Base-by-base conservation (phyloP, 2,329 filamentous ascomycete species). In the Pseudogymnoascus sp. region DNA sequence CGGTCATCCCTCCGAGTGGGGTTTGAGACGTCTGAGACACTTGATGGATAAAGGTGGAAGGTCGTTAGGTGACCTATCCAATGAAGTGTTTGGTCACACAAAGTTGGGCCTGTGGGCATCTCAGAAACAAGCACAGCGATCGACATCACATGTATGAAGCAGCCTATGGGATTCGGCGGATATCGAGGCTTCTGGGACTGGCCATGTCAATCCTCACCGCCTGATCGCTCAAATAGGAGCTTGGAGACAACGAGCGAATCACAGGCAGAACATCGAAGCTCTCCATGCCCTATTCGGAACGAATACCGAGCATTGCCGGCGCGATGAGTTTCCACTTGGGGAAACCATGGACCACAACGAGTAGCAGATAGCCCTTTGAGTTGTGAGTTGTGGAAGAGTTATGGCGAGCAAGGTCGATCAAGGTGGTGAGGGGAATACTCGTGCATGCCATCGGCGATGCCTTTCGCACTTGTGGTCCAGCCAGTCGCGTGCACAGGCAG, bases 111-210 rank as follows among this genome's bases (percentile, higher is more conserved):
- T 55, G 48, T 55, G 48, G 48, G n/a, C 27, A 55, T 17, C 48
- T 55, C 29, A 17, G 17, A 51, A 55, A 55, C 48, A 55, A 55
- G 48, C 29, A 55, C 48, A 31, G 29, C 29, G 48, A 55, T 55
- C 48, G 48, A 55, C 48, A 55, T 55, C 48, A 55, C 48, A 55
- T 55, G 48, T n/a, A 27, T 48, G 42, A 48, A 48, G 21, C 42
- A 55, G 48, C 48, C 48, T 35, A 55, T 55, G 48, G 10, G 48
- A 55, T 55, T 55, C 48, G 29, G 35, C 21, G 48, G 48, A 21
- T 33, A 55, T 33, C 21, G 29, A 33, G 48, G n/a, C 33, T 55
- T 55, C 31, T 55, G 33, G 48, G 29, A 55, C 15, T 35, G 29
- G 48, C 48, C 29, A 55, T 4, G 48, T 17, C 21, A 13, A 55